phyloP scores from a whole-genome alignment of 1,139 yeast species.

The Arxiozyma slooffiae region DNA sequence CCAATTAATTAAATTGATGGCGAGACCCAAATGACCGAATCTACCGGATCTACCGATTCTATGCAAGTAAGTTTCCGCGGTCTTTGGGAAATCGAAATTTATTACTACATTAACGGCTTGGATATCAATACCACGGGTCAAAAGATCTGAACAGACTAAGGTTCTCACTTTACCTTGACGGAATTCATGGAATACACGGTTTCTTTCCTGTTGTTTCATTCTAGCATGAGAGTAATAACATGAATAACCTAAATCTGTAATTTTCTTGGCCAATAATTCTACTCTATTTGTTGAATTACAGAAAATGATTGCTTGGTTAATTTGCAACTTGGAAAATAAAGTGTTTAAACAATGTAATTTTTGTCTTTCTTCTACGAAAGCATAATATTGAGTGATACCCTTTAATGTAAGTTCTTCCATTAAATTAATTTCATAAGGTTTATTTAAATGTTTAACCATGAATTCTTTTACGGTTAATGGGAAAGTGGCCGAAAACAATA shows the following conservation, averaged over 20 bases:
- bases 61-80: conserved; percentile 93
- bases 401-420: conserved; percentile 95
- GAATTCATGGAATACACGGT: conserved; percentile 95
- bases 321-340: conserved; percentile 82
- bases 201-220: conserved; percentile 96
- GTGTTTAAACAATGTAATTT: conserved; percentile 93
- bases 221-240: conserved; percentile 96
- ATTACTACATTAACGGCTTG: conserved; percentile 98
- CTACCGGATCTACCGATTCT: conserved; percentile 99
- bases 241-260: conserved; percentile 92
- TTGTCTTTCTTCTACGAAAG: conserved; percentile 94
- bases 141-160: conserved; percentile 88
- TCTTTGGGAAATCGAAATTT: conserved; percentile 96
- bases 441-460: conserved; percentile 82
- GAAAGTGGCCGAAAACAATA: conserved; percentile 90
- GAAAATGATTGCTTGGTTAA: conserved; percentile 91
- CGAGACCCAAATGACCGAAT: conserved; percentile 96
- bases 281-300: conserved; percentile 96
- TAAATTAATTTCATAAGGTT: conserved; percentile 89
- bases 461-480: conserved; percentile 88
- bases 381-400: conserved; percentile 95
- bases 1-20: conserved; percentile 94
- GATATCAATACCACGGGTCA: conserved; percentile 97
- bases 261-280: conserved; percentile 87
- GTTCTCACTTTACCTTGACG: conserved; percentile 98